Evolutionary conservation across 208 protist species (phyloP), one percentile per base, ranked within the genome.

Genomic region (Porcisia hertigi): DNA sequence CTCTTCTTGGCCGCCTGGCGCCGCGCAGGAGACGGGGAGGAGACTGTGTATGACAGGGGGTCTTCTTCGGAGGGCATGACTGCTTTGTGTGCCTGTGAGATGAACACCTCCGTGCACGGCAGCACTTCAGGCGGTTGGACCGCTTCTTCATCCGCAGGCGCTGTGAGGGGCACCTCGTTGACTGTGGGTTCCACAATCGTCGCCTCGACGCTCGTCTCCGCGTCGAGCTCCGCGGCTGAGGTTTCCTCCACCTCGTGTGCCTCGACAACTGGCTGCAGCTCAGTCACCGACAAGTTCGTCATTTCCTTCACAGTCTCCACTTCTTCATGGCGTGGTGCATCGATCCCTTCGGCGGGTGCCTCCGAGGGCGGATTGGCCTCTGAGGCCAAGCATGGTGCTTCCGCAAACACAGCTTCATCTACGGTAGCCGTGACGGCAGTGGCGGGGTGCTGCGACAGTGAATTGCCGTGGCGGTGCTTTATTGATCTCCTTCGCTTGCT

Each of bases 1-100:
- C 77, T 83, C 71, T 80, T 78, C 80, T 87, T 89, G 16, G 81
- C 79, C 11, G 79, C 73, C 30, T 81, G 77, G 57, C 47, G 60
- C 47, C 76, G 65, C 41, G 71, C 71, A 8, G 69, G 55, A 41
- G 71, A 65, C 49, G 57, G 67, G 3, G 74, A 73, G 5, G 76
- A 54, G 16, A 34, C 14, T 1, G 49, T 39, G 34, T 2, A 12
- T 55, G 47, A n/a, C 45, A 57, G 65, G 5, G n/a, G 53, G 39
- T 25, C 64, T 12, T 23, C 11, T 4, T 9, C 43, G 18, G 41
- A 16, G 34, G 54, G 16, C 1, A 41, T 2, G 45, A 49, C 25
- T 47, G 36, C 64, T 45, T 57, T 25, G 49, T 65, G 65, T 36
- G 62, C 58, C 20, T 53, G 20, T 30, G 63, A 45, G 34, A 66